These are phyloP conservation scores for Hondaea fermentalgiana DNA, from an alignment of 108 stramenopile genomes.

Conservation along the genomic window DNA sequence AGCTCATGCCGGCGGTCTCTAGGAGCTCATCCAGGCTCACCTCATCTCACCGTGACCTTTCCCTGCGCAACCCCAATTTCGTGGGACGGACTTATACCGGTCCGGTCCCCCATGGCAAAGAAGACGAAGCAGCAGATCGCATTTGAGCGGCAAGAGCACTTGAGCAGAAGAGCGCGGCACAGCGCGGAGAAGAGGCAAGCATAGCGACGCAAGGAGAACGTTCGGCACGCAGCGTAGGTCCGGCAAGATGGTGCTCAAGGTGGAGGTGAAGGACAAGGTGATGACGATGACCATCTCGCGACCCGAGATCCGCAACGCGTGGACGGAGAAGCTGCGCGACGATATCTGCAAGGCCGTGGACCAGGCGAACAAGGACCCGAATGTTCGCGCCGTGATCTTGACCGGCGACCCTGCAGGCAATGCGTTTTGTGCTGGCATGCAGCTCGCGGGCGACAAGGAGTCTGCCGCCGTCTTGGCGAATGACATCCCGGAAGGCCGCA, in stretches of 20 bases:
- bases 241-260: not conserved
- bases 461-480: not conserved
- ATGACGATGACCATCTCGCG: not conserved
- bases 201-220: too few relatives aligned
- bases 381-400: not conserved
- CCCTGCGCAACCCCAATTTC: too few relatives aligned
- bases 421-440: not conserved
- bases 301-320: not conserved
- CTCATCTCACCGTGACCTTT: too few relatives aligned
- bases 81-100: too few relatives aligned
- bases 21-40: too few relatives aligned
- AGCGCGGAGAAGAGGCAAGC: too few relatives aligned
- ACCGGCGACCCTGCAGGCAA: constrained; percentile 2
- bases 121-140: too few relatives aligned
- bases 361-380: not conserved
- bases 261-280: not conserved
- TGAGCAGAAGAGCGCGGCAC: too few relatives aligned
- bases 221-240: too few relatives aligned
- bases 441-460: not conserved
- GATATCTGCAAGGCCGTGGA: not conserved
- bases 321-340: not conserved
- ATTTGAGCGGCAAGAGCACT: too few relatives aligned
- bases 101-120: too few relatives aligned
- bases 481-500: not conserved
- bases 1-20: too few relatives aligned